Evolutionary conservation across 768 basidiomycete species (phyloP).

Genomic region (Amylocystis lapponica): DNA sequence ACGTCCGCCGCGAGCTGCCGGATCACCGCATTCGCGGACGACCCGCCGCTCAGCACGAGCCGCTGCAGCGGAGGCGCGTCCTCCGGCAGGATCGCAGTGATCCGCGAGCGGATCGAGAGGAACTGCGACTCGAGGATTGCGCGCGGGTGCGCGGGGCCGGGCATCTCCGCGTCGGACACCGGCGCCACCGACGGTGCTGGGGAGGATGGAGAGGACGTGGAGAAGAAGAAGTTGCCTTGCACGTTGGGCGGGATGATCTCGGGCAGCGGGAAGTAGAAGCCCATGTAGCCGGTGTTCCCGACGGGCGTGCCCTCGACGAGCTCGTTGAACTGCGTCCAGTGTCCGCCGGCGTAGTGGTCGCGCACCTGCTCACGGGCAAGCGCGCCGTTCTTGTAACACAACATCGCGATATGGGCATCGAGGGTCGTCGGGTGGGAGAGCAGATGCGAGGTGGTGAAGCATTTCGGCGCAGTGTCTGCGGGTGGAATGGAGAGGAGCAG

Average conservation of each 20-base stretch:
- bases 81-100: constrained; percentile 59
- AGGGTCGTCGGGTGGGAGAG: constrained; percentile 61
- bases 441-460: constrained; percentile 71
- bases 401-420: constrained; percentile 77
- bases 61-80: constrained; percentile 51
- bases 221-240: constrained; percentile 65
- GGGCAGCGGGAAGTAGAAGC: constrained; percentile 77
- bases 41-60: constrained; percentile 75
- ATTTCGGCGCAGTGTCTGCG: constrained; percentile 52
- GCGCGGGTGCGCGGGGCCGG: constrained; percentile 51
- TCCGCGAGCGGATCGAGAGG: constrained; percentile 70
- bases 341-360: constrained; percentile 49
- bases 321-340: constrained; percentile 69
- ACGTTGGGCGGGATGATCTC: constrained; percentile 86
- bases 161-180: constrained; percentile 28
- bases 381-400: constrained; percentile 88
- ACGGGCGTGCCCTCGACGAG: constrained; percentile 48
- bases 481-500: constrained; percentile 75
- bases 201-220: constrained; percentile 23
- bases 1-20: constrained; percentile 73
- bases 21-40: constrained; percentile 67
- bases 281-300: constrained; percentile 56
- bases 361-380: constrained; percentile 75
- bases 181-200: constrained; percentile 3
- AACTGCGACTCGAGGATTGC: constrained; percentile 84